Base-by-base conservation (phyloP, 305 asterid genomes). In the Fraxinus greggii region DNA sequence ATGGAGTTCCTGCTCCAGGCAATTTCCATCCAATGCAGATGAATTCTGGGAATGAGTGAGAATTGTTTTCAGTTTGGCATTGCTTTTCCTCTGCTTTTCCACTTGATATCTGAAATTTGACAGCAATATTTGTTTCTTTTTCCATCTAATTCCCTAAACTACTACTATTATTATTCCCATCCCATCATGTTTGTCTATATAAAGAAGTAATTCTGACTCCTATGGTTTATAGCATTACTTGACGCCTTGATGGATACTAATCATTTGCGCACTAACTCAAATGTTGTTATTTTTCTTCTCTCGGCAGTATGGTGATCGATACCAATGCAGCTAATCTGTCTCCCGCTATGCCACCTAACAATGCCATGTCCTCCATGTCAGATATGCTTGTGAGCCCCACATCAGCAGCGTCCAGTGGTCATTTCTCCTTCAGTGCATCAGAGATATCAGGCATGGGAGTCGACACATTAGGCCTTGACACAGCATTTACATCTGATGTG, bases 351-450 rank as follows among this genome's bases (percentile, higher is more conserved):
- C 97, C 95, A 42, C 95, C 91, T 24, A 89, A 88, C 87, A 89
- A 92, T 86, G 93, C 87, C 5, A 89, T 92, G 90, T 90, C 98
- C 72, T 86, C 96, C 42, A 89, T 93, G 90, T 91, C 97, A 3
- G 95, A 92, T 81, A 89, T 95, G 90, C 93, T 97, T 12, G 90
- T 94, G 32, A 95, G 99, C 92, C 98, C 97, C 74, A 90, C 98
- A 51, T 93, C 98, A 78, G 98, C 91, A 38, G 97, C 97, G 56
- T 94, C 99, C 29, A 90, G 97, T 70, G 97, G 97, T 31, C 99
- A 91, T 87, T 94, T 95, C 36, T 95, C 97, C 19, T 95, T 95
- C 80, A 89, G 92, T 72, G 88, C 98, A 48, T 94, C 99, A 0
- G 98, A 94, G 56, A 90, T 94, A 69, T 90, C 99, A 3, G 95